Percentiles rank a stretch among this genome's conserved stretches.
These are phyloP conservation scores for Ogataea henricii DNA, from an alignment of 805 yeast genomes.

Conservation along the genomic window DNA sequence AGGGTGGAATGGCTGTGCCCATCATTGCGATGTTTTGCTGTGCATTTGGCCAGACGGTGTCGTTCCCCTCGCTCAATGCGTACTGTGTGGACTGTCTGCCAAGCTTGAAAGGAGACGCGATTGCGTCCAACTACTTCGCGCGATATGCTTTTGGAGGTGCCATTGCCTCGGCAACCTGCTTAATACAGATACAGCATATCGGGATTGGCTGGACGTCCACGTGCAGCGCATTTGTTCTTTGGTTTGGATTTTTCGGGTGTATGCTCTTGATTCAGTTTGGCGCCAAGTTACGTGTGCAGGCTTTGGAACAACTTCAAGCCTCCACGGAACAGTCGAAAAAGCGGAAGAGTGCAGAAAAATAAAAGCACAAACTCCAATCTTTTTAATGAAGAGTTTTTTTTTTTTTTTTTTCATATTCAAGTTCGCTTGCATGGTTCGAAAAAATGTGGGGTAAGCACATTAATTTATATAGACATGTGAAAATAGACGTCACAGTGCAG, in stretches of 20 bases:
- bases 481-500: not conserved
- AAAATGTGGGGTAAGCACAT: conserved; percentile 10
- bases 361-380: not conserved
- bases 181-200: conserved; percentile 46
- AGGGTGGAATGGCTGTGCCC: conserved; percentile 59
- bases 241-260: conserved; percentile 39
- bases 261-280: conserved; percentile 43
- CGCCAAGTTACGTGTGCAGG: conserved; percentile 35
- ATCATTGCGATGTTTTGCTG: conserved; percentile 48
- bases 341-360: too few species aligned
- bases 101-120: conserved; percentile 54
- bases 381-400: not conserved
- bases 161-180: conserved; percentile 50
- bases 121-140: conserved; percentile 53
- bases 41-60: conserved; percentile 53
- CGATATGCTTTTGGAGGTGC: conserved; percentile 52
- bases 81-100: conserved; percentile 63
- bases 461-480: not conserved
- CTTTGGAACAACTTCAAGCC: conserved; percentile 6
- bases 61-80: conserved; percentile 55
- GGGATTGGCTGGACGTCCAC: conserved; percentile 63
- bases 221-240: conserved; percentile 45
- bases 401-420: not conserved
- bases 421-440: not conserved
- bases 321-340: not conserved